Evolutionary conservation across 306 rosid species (phyloP).

Genomic region (Adenanthera pavonina): DNA sequence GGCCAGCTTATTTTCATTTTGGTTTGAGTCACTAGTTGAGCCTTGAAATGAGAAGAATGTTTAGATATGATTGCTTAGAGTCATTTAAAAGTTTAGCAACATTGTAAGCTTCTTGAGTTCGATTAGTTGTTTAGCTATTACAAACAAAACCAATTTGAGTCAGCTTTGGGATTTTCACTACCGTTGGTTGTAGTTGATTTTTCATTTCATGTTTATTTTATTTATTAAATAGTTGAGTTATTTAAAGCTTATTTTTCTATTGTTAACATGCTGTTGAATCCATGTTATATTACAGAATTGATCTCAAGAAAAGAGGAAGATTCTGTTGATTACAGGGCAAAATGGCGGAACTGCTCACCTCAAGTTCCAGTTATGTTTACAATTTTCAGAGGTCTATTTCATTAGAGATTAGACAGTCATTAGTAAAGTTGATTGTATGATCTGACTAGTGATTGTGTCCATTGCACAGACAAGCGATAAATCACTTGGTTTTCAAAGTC

Average conservation of each 20-base stretch:
- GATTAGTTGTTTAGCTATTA: conserved; percentile 15
- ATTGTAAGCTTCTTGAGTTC: background rate
- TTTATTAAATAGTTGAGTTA: conserved; percentile 17
- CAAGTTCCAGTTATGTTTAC: conserved; percentile 63
- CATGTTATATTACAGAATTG: conserved; percentile 52
- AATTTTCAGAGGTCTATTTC: conserved; percentile 33
- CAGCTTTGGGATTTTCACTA: conserved; percentile 30
- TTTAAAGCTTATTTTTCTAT: background rate
- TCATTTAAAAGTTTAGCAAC: conserved; percentile 17
- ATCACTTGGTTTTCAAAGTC: conserved; percentile 43
- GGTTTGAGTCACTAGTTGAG: conserved; percentile 17
- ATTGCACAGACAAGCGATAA: conserved; percentile 60
- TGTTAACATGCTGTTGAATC: conserved; percentile 30
- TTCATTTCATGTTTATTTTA: conserved; percentile 12
- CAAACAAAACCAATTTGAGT: conserved; percentile 5
- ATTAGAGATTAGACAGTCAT: conserved; percentile 28
- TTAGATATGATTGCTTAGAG: conserved; percentile 14
- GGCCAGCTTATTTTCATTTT: conserved; percentile 16
- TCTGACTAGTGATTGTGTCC: conserved; percentile 42
- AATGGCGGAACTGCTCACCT: conserved; percentile 73
- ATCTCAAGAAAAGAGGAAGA: conserved; percentile 56
- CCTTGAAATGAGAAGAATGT: conserved; percentile 28
- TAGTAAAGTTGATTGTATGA: conserved; percentile 32
- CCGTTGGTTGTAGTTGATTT: conserved; percentile 26
- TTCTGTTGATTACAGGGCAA: conserved; percentile 54